Evolutionary conservation across 306 rosid genomes (phyloP).

Genomic region (Aeschynomene evenia): DNA sequence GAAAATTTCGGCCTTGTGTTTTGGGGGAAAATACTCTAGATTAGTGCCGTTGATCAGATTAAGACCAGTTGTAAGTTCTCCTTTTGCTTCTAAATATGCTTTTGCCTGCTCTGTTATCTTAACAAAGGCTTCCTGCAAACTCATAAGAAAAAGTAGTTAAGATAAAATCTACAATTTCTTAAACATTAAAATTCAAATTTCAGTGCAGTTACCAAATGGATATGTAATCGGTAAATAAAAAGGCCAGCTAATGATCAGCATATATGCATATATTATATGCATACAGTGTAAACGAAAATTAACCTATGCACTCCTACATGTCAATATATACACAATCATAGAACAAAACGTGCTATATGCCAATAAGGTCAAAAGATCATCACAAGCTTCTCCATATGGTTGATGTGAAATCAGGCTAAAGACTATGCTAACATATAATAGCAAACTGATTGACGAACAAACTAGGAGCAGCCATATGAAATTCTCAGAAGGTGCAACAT

Average conservation of each 20-base stretch:
- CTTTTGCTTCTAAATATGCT: slow-evolving; percentile 89
- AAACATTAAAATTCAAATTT: slow-evolving; percentile 11
- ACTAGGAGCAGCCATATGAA: neutral
- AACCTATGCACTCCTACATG: neutral
- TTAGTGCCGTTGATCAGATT: slow-evolving; percentile 89
- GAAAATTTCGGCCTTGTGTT: slow-evolving; percentile 90
- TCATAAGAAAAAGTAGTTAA: slow-evolving; percentile 39
- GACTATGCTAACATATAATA: slow-evolving; percentile 7
- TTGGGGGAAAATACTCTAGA: slow-evolving; percentile 90
- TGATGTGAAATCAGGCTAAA: slow-evolving; percentile 9
- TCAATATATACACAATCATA: neutral
- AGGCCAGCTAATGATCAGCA: neutral
- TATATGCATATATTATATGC: neutral
- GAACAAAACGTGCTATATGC: neutral
- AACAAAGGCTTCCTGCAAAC: slow-evolving; percentile 91
- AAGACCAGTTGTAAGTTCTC: slow-evolving; percentile 80
- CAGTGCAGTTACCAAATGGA: neutral
- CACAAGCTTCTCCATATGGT: neutral
- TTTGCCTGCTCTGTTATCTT: slow-evolving; percentile 97
- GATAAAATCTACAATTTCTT: slow-evolving; percentile 21
- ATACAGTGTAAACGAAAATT: neutral
- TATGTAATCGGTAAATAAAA: slow-evolving; percentile 15
- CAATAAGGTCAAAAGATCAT: neutral
- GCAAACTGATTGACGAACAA: neutral
- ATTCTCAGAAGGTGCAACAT: neutral